These are phyloP conservation scores for Gastrodia elata DNA, from an alignment of 106 monocot species.

Conservation along the genomic window DNA sequence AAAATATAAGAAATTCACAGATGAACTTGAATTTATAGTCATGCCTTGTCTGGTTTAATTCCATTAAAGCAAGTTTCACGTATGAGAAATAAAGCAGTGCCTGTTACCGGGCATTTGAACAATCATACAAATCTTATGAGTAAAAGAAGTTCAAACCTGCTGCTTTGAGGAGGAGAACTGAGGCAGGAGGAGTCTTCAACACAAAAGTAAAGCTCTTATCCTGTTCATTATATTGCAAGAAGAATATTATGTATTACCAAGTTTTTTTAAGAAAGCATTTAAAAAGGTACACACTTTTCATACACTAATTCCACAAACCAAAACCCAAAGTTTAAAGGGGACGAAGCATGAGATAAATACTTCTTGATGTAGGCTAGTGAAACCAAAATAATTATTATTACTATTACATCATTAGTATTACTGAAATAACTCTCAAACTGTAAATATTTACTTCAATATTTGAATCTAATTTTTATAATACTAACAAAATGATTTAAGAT, in stretches of 20 bases:
- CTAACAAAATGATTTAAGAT: too few species aligned
- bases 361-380: not conserved
- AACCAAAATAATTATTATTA: too few species aligned
- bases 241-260: not conserved
- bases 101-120: not conserved
- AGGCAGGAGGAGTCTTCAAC: conserved; percentile 92
- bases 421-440: too few species aligned
- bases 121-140: not conserved
- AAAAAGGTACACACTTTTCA: not conserved
- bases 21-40: too few species aligned
- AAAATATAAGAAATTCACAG: too few species aligned
- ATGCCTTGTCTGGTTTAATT: not conserved
- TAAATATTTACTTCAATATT: too few species aligned
- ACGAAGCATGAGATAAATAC: not conserved
- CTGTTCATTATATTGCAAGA: conserved; percentile 27
- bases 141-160: conserved; percentile 44
- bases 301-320: not conserved
- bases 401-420: too few species aligned
- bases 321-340: not conserved
- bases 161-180: conserved; percentile 92
- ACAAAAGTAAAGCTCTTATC: conserved; percentile 98
- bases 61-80: not conserved
- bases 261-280: not conserved
- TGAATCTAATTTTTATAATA: too few species aligned
- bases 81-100: not conserved